phyloP scores from a whole-genome alignment of 371 early-diverging fungal species.

The Coemansia sp. region DNA sequence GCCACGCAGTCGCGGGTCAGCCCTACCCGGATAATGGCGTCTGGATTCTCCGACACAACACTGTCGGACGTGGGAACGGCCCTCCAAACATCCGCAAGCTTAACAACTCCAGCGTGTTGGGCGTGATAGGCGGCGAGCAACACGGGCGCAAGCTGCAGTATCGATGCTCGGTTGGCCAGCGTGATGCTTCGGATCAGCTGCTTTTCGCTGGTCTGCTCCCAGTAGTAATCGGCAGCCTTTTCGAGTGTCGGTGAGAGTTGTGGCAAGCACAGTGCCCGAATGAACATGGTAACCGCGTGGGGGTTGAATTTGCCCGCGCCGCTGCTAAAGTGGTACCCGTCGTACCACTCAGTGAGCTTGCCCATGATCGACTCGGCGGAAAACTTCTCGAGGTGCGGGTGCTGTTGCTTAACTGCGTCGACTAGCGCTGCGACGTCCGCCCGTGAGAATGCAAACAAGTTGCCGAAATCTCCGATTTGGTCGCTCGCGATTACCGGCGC shows the following conservation, averaged over 20 bases:
- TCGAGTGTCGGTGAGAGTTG: not conserved
- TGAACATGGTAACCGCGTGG: not conserved
- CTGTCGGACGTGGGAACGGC: too few relatives aligned
- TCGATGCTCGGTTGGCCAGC: not conserved
- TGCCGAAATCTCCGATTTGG: not conserved
- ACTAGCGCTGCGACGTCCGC: not conserved
- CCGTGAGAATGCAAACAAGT: not conserved
- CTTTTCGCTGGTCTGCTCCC: not conserved
- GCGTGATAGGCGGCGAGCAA: not conserved
- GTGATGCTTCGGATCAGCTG: not conserved
- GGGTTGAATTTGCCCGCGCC: conserved; percentile 2
- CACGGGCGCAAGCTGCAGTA: not conserved
- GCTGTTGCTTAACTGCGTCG: not conserved
- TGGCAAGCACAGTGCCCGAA: too few relatives aligned
- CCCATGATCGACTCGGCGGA: not conserved
- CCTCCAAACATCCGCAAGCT: not conserved
- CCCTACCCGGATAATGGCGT: not conserved
- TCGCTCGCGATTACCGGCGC: not conserved
- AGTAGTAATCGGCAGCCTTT: not conserved
- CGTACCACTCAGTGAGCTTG: conserved; percentile 6
- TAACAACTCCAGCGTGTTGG: not conserved
- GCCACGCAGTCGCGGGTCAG: not conserved
- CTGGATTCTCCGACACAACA: not conserved
- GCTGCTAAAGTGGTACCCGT: conserved; percentile 1
- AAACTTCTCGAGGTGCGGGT: not conserved